Base-by-base conservation (phyloP, 495 filamentous ascomycete species). In the Haplographium delicatum region DNA sequence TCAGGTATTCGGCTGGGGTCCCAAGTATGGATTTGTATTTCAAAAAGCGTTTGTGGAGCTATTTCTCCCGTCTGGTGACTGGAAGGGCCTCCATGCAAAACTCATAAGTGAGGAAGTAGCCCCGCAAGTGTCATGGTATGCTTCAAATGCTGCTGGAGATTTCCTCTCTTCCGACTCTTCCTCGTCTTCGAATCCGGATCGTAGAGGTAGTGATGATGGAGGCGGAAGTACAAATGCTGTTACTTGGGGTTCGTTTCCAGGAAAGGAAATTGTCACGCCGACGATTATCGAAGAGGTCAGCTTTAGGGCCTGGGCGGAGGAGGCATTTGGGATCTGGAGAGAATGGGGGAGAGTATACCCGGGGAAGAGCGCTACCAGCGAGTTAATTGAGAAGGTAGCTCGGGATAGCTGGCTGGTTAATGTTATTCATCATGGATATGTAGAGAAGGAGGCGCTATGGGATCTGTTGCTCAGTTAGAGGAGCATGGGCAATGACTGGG, bases 1-100 rank as follows among this genome's bases (percentile, higher is more conserved):
- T 65, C 65, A 73, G n/a, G 73, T 86, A 45, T 95, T 95, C 64
- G 93, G 93, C 49, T 98, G 93, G 93, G 93, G 93, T 10, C 93
- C 93, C 0, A 80, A 79, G 33, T 82, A 89, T 54, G 93, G 93
- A 2, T 97, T 94, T 65, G 89, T 97, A 43, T 98, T 96, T 73
- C 93, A 98, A 60, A 98, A 98, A 67, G 84, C 93, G 0, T 98
- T 98, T 63, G 89, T 98, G 31, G 93, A 98, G 66, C 88, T 96
- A 71, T 97, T 97, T 72, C 67, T 91, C 35, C 81, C 91, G 0
- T 65, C 68, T 3, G 60, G 68, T 0, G 86, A 90, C 65, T 96
- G 88, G 81, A 64, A 69, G 13, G 64, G 61, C 23, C 71, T 97
- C 11, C 75, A 79, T 49, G 69, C 72, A 15, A 72, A 78, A 39